These are phyloP conservation scores for Xylariaceae sp. DNA, from an alignment of 2,329 filamentous ascomycete species.

Conservation along the genomic window DNA sequence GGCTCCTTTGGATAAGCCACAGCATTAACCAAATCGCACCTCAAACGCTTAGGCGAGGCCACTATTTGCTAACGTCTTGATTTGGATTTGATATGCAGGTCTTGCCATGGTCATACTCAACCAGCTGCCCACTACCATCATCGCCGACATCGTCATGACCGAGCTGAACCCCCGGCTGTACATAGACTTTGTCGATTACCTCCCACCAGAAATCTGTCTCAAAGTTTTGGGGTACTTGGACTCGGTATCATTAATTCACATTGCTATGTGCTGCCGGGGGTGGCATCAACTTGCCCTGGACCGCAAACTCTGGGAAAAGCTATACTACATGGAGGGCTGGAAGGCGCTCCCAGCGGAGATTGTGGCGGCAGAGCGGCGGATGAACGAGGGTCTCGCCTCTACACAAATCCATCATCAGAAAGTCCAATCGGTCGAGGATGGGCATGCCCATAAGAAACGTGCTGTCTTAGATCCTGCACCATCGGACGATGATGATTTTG, in stretches of 20 bases:
- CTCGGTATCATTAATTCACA: slow-evolving; percentile 71
- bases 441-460: slow-evolving; percentile 51
- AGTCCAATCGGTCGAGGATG: slow-evolving; percentile 40
- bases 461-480: slow-evolving; percentile 39
- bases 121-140: slow-evolving; percentile 72
- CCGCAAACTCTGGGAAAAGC: slow-evolving; percentile 76
- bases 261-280: slow-evolving; percentile 71
- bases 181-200: slow-evolving; percentile 81
- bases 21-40: too few relatives aligned
- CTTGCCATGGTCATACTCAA: slow-evolving; percentile 75
- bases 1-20: too few relatives aligned
- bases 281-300: slow-evolving; percentile 84
- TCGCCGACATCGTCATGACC: slow-evolving; percentile 71
- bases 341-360: slow-evolving; percentile 65
- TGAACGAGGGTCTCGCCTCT: slow-evolving; percentile 40
- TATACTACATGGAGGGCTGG: slow-evolving; percentile 88
- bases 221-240: slow-evolving; percentile 86
- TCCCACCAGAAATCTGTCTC: slow-evolving; percentile 87
- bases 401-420: slow-evolving; percentile 38
- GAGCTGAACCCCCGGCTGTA: slow-evolving; percentile 79
- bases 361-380: slow-evolving; percentile 57
- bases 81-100: slow-evolving; percentile 46
- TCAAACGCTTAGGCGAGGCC: too few relatives aligned
- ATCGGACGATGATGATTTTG: slow-evolving; percentile 43
- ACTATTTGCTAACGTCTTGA: slow-evolving; percentile 1